A percentile compares a stretch with the other conserved stretches of the same genome.
Conservation (phyloP, 345 rosid species). For the Eutrema yunnanense region DNA sequence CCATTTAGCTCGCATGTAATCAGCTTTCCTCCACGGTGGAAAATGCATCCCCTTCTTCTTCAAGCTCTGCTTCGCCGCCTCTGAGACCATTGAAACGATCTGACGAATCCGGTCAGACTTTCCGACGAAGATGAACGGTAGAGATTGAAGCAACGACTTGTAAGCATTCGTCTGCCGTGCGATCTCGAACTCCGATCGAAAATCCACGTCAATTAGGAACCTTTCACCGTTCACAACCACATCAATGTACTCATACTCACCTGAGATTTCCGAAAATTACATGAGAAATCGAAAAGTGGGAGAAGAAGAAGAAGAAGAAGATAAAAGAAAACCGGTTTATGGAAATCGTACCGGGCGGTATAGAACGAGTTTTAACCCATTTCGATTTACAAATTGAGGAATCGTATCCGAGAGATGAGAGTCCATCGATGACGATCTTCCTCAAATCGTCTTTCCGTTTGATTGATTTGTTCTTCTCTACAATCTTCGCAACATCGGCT, state of each 20-base stretch:
- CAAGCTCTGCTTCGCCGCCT: constrained; percentile 84
- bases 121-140: constrained; percentile 81
- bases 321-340: neutral
- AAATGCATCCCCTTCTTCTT: constrained; percentile 89
- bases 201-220: constrained; percentile 70
- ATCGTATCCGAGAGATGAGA: constrained; percentile 56
- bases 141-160: constrained; percentile 58
- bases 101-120: constrained; percentile 67
- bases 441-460: constrained; percentile 66
- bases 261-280: constrained; percentile 29
- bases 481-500: constrained; percentile 57
- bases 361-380: constrained; percentile 66
- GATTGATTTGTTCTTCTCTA: constrained; percentile 60
- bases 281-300: neutral
- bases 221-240: constrained; percentile 60
- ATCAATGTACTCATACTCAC: constrained; percentile 84
- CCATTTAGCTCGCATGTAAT: constrained; percentile 88
- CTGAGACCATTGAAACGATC: constrained; percentile 66
- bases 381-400: constrained; percentile 80
- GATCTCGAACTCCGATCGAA: constrained; percentile 88
- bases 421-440: constrained; percentile 47
- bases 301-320: neutral
- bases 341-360: constrained; percentile 59
- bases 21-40: constrained; percentile 89
- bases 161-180: constrained; percentile 67